A percentile compares a stretch with the other conserved stretches of the same genome.
phyloP scores from a whole-genome alignment of 257 asterid species.

The Linderniella brevidens region DNA sequence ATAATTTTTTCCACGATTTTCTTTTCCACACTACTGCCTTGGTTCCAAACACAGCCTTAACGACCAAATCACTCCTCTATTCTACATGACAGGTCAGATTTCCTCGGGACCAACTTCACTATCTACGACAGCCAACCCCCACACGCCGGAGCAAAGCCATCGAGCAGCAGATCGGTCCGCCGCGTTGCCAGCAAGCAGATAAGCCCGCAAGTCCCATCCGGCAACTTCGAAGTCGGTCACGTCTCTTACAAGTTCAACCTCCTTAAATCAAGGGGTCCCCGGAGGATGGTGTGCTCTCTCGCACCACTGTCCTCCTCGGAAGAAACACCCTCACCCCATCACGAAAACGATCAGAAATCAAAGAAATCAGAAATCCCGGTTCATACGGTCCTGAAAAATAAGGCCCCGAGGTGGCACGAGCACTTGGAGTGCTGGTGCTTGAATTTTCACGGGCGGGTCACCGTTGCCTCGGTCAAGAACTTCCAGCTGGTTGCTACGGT shows the following conservation, averaged over 20 bases:
- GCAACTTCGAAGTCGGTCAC: constrained; percentile 70
- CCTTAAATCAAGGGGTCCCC: constrained; percentile 88
- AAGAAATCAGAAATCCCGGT: constrained; percentile 13
- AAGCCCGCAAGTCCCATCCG: constrained; percentile 81
- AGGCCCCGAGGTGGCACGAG: constrained; percentile 91
- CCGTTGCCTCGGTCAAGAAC: constrained; percentile 87
- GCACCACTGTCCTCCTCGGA: constrained; percentile 24
- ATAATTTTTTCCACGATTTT: too few relatives aligned
- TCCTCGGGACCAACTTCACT: constrained; percentile 79
- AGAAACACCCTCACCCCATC: constrained; percentile 13
- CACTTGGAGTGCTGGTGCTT: constrained; percentile 95
- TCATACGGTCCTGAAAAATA: constrained; percentile 49
- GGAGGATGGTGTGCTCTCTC: constrained; percentile 69
- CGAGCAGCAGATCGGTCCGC: constrained; percentile 54
- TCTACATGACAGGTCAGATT: constrained; percentile 53
- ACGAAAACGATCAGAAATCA: constrained; percentile 15
- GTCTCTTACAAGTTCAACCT: constrained; percentile 77
- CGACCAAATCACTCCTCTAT: constrained; percentile 1
- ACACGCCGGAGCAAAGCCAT: constrained; percentile 57
- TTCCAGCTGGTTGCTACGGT: constrained; percentile 65
- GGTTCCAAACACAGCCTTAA: neutral
- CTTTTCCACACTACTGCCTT: too few relatives aligned
- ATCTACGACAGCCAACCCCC: constrained; percentile 80
- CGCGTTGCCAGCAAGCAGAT: constrained; percentile 81
- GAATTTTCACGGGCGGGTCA: constrained; percentile 91